These are phyloP conservation scores for Paecilomyces fulvus DNA, from an alignment of 2,329 filamentous ascomycete species.

Conservation along the genomic window DNA sequence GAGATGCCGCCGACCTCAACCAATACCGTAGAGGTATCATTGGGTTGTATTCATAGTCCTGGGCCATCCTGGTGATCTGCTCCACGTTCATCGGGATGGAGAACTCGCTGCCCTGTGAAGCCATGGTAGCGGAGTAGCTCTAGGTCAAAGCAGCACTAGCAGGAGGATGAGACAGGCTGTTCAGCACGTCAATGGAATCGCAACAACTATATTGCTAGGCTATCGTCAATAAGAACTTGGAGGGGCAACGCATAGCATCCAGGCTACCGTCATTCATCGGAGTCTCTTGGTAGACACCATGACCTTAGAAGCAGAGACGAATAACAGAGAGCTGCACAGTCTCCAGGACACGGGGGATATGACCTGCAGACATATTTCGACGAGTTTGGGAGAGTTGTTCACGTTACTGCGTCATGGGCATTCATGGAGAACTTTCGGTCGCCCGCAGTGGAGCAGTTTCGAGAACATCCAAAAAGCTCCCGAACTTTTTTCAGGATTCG, in stretches of 20 bases:
- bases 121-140: conserved; percentile 12
- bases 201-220: neutral
- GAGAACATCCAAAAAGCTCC: neutral
- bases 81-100: conserved; percentile 59
- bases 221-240: neutral
- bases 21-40: conserved; percentile 71
- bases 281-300: neutral
- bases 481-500: neutral
- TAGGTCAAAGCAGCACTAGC: neutral
- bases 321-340: neutral
- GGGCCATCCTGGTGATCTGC: conserved; percentile 67
- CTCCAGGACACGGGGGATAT: neutral
- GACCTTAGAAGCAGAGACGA: neutral
- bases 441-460: neutral
- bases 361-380: neutral
- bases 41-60: conserved; percentile 72
- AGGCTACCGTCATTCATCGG: neutral
- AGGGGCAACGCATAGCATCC: neutral
- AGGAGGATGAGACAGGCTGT: neutral
- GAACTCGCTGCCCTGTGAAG: conserved; percentile 26
- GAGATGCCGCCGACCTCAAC: conserved; percentile 68
- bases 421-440: neutral
- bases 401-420: neutral
- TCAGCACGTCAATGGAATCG: neutral
- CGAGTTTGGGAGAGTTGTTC: neutral